These are phyloP conservation scores for Nigrospora osmanthi DNA, from an alignment of 2,329 filamentous ascomycete genomes.

Conservation along the genomic window DNA sequence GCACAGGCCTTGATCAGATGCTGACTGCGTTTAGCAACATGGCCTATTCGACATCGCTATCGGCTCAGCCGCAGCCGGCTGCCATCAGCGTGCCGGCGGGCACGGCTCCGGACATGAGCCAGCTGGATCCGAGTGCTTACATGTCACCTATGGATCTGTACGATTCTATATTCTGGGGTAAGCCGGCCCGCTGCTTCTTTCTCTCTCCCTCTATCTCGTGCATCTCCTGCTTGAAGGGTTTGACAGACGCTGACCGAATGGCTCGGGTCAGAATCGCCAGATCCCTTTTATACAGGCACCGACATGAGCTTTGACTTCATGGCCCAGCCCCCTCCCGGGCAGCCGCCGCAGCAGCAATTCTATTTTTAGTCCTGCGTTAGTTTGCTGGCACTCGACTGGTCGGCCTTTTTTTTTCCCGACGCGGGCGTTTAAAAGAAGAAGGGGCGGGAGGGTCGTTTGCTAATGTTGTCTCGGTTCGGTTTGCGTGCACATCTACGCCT, in stretches of 20 bases:
- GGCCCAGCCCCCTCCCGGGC: slow-evolving; percentile 50
- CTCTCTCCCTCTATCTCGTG: no score
- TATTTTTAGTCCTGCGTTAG: slow-evolving; percentile 35
- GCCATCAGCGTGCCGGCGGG: slow-evolving; percentile 15
- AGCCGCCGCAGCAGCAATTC: slow-evolving; percentile 45
- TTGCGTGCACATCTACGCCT: no score
- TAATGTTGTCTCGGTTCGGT: no score
- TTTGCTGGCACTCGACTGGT: neutral
- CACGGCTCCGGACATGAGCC: slow-evolving; percentile 32
- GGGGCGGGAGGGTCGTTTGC: no score
- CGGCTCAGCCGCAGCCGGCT: slow-evolving; percentile 6
- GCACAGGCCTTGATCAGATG: neutral
- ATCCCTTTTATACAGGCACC: slow-evolving; percentile 48
- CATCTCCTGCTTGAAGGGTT: neutral
- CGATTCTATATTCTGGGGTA: slow-evolving; percentile 62
- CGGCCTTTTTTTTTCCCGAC: no score
- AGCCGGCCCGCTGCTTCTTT: slow-evolving; percentile 16
- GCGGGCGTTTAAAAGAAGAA: no score
- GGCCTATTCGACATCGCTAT: neutral
- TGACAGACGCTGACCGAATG: neutral
- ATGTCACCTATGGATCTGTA: slow-evolving; percentile 63
- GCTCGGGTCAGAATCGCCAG: slow-evolving; percentile 40
- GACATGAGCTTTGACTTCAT: slow-evolving; percentile 57
- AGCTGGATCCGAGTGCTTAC: slow-evolving; percentile 47
- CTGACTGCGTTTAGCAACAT: neutral